Evolutionary conservation across 2,329 filamentous ascomycete species (phyloP).

Genomic region (Paraphaeosphaeria sporulosa): DNA sequence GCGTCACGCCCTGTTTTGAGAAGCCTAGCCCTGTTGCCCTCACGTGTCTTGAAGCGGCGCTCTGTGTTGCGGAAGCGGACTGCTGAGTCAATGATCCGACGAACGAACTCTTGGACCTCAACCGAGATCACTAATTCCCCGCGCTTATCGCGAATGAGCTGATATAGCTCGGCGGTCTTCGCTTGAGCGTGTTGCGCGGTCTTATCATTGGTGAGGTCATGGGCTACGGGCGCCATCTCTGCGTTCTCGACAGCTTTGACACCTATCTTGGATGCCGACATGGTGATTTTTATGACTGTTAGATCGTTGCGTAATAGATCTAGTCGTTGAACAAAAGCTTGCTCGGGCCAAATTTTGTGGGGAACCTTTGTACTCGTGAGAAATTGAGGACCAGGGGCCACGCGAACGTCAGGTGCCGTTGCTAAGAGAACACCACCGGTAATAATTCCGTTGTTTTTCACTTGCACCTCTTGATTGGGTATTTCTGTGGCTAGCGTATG

Average conservation of each 20-base stretch:
- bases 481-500: not conserved
- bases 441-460: not conserved
- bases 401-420: not conserved
- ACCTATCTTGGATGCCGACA: not conserved
- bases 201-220: not conserved
- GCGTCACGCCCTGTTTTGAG: not conserved
- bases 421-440: not conserved
- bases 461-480: not conserved
- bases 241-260: not conserved
- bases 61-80: not conserved
- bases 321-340: not conserved
- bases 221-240: not conserved
- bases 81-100: not conserved
- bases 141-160: not conserved
- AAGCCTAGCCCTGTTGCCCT: not conserved
- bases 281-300: not conserved
- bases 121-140: not conserved
- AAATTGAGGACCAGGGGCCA: not conserved
- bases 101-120: not conserved
- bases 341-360: not conserved
- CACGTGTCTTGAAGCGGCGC: not conserved
- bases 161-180: not conserved
- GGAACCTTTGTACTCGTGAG: not conserved
- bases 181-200: not conserved
- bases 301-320: not conserved